Percentiles rank a stretch among this genome's conserved stretches.
Evolutionary conservation across 2,329 filamentous ascomycete species (phyloP).

Genomic region (Paraphaeosphaeria minitans): DNA sequence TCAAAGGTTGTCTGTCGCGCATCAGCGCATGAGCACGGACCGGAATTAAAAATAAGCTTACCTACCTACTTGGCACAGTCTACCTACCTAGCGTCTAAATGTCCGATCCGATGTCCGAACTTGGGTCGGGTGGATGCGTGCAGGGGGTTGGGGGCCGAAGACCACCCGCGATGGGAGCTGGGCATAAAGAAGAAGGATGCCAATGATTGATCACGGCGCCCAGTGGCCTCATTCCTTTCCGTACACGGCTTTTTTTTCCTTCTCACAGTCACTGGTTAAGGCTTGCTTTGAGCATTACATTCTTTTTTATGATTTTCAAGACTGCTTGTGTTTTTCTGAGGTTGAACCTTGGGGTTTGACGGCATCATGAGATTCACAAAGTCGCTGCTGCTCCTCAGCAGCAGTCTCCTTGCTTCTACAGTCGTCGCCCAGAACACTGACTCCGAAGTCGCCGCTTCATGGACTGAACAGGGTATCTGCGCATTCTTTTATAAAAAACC

Average conservation of each 20-base stretch:
- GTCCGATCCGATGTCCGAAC: slow-evolving; percentile 2
- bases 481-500: slow-evolving; percentile 12
- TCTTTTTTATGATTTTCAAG: background rate
- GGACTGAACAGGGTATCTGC: slow-evolving; percentile 1
- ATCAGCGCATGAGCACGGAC: background rate
- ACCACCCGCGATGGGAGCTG: background rate
- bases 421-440: slow-evolving; percentile 6
- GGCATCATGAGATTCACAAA: background rate
- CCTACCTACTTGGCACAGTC: background rate
- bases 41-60: slow-evolving; percentile 1
- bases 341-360: background rate
- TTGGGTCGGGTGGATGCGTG: background rate
- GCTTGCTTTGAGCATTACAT: slow-evolving; percentile 3
- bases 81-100: background rate
- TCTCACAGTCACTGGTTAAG: background rate
- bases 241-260: background rate
- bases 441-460: background rate
- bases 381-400: slow-evolving; percentile 5
- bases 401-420: background rate
- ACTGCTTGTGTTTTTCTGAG: background rate
- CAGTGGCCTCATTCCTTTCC: background rate
- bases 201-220: background rate
- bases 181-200: background rate
- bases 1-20: too few species aligned
- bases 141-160: slow-evolving; percentile 1